Evolutionary conservation across 768 basidiomycete species (phyloP), one percentile per base, ranked within the genome.

Genomic region (Suillus sp.): DNA sequence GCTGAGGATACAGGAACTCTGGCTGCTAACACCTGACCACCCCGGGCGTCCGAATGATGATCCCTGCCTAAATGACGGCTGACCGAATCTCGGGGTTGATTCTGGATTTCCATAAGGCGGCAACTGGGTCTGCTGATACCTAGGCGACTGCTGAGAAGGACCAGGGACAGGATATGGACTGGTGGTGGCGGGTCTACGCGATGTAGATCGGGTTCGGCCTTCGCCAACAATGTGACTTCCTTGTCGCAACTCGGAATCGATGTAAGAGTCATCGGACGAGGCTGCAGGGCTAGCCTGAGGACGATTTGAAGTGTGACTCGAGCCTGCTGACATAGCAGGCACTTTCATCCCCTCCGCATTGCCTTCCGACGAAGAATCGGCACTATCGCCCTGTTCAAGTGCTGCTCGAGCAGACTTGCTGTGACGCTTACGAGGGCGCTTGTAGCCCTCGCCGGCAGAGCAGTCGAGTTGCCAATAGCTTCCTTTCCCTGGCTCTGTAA

Each of bases 401-500:
- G 60, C 55, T n/a, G 69, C 66, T 66, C 70, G 78, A 32, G 71
- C 72, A 40, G 67, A 74, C 65, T 79, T 83, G 45, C 76, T 77
- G 59, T 80, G 81, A 37, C 88, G 83, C 69, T 85, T 86, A 58
- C 88, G 81, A 6, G 75, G 69, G 37, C 87, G 86, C 66, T 87
- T 88, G 72, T 86, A 84, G 2, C 88, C 88, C 60, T 86, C 83
- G 5, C 86, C 86, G 11, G 76, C 72, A 1, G 82, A 80, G 62
- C 83, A 70, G 63, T 89, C 86, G 61, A 86, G 69, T 45, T 71
- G 72, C 89, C 89, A 90, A 67, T 90, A 90, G 43, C 77, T 81
- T 1, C 89, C 89, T 65, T 90, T 89, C 0, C 89, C 89, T 0
- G 87, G 88, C 67, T 90, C 87, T 0, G 84, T 87, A 60, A 89